Evolutionary conservation across 2,329 filamentous ascomycete species (phyloP), one percentile per base, ranked within the genome.

Genomic region (Colletotrichum costaricense): DNA sequence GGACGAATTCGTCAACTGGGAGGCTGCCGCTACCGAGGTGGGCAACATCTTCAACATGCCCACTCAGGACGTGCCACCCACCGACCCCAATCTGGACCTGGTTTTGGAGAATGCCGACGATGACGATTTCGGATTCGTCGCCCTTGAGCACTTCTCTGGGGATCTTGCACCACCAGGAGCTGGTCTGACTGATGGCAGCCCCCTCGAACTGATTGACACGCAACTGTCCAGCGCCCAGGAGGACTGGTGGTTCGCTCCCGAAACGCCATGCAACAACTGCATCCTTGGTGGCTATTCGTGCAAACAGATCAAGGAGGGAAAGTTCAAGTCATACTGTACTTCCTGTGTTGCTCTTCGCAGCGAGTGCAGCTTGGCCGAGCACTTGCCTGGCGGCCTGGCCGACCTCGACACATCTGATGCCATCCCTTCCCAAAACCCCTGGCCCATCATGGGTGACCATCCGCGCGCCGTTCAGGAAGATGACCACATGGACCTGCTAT

Each of bases 1-100:
- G 84, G 90, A 92, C 68, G 88, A 92, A 74, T 91, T 93, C 79
- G 88, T 93, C 80, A 85, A 91, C 79, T 92, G 90, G 89, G 88
- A 91, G 76, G 82, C 86, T 71, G 84, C 86, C 63, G 86, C 82
- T 58, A 82, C 84, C 55, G 79, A 81, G 54, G 78, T 82, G 70
- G 81, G 79, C 67, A 77, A 79, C 73, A 76, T 78, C 74, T 78
- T 80, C 67, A 78, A 82, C 72, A 76, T 82, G 38, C 75, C 80
- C 42, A 75, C 79, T 62, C 79, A 82, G 52, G 80, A 83, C 74
- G 81, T 84, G 76, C 80, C 82, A 74, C 78, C 78, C 62, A 72
- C 79, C 59, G 80, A 83, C 67, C 74, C 79, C n/a, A 79, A 87
- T 79, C 85, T 91, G 76, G 87, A 88, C 71, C 83, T 91, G 19